Percentiles rank a stretch among this genome's conserved stretches.
These are phyloP conservation scores for Beta macrorhiza DNA, from an alignment of 179 eudicot genomes.

Conservation along the genomic window DNA sequence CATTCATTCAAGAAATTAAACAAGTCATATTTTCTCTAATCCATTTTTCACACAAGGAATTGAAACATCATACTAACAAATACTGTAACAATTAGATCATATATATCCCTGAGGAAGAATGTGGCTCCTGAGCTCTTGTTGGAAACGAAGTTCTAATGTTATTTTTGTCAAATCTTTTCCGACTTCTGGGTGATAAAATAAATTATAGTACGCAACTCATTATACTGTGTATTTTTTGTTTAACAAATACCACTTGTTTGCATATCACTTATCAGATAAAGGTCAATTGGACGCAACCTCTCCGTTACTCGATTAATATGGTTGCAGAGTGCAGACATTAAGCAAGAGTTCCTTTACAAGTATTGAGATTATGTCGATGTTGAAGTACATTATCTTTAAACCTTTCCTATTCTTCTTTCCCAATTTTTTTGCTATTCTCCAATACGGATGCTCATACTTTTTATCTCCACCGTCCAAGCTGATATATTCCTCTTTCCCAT, in stretches of 20 bases:
- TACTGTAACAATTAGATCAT: background rate
- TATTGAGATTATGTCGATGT: background rate
- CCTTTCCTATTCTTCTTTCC: background rate
- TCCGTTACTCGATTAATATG: too few relatives aligned
- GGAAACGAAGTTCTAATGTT: background rate
- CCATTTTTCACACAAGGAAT: background rate
- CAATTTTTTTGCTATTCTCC: background rate
- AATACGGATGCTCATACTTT: slow-evolving; percentile 3
- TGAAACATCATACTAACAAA: background rate
- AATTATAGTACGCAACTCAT: background rate
- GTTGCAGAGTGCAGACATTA: too few relatives aligned
- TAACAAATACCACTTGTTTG: background rate
- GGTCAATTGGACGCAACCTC: background rate
- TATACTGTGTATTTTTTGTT: background rate
- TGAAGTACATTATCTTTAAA: background rate
- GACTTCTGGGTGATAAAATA: background rate
- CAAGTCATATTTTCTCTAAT: background rate
- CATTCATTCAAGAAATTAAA: background rate
- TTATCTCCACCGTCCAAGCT: slow-evolving; percentile 7
- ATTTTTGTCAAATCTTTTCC: background rate
- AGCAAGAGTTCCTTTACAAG: background rate
- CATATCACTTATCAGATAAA: background rate
- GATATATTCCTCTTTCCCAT: slow-evolving; percentile 1
- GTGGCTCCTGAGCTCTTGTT: background rate
- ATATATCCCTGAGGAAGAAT: background rate